phyloP scores from a whole-genome alignment of 805 yeast species.

The Torulaspora delbrueckii region DNA sequence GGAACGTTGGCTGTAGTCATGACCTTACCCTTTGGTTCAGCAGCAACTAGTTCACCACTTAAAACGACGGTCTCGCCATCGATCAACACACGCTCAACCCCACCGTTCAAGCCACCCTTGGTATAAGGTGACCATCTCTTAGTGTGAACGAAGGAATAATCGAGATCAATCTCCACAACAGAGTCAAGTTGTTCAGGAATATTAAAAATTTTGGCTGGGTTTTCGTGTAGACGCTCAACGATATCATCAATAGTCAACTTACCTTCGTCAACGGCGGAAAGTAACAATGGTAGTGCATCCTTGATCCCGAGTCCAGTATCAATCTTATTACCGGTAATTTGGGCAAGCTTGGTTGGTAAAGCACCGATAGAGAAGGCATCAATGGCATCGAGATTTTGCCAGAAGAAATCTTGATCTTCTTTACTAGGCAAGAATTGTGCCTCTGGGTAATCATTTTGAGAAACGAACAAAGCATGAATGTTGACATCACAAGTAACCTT shows the following conservation, averaged over 20 bases:
- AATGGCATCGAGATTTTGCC: conserved; percentile 66
- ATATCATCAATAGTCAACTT: conserved; percentile 70
- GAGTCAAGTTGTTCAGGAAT: conserved; percentile 72
- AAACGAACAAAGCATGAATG: conserved; percentile 69
- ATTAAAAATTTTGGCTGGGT: conserved; percentile 78
- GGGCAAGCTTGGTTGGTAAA: conserved; percentile 67
- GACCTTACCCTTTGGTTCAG: conserved; percentile 59
- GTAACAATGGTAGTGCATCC: conserved; percentile 76
- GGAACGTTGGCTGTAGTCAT: conserved; percentile 43
- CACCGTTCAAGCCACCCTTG: conserved; percentile 59
- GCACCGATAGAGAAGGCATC: conserved; percentile 87
- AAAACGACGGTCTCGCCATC: conserved; percentile 75
- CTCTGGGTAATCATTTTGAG: conserved; percentile 66
- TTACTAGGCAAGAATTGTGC: conserved; percentile 71
- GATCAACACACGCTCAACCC: conserved; percentile 82
- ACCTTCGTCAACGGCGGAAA: conserved; percentile 73
- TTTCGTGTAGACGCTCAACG: conserved; percentile 65
- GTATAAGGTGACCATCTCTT: conserved; percentile 52
- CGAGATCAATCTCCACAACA: conserved; percentile 75
- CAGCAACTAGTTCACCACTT: conserved; percentile 68
- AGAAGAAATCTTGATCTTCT: conserved; percentile 75
- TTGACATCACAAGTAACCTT: conserved; percentile 88
- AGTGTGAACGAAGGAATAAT: conserved; percentile 46
- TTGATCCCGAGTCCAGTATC: conserved; percentile 72
- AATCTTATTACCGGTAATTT: conserved; percentile 54